Evolutionary conservation across 2,329 filamentous ascomycete genomes (phyloP), one percentile per base, ranked within the genome.

Genomic region (Ceratocystis cubensis): DNA sequence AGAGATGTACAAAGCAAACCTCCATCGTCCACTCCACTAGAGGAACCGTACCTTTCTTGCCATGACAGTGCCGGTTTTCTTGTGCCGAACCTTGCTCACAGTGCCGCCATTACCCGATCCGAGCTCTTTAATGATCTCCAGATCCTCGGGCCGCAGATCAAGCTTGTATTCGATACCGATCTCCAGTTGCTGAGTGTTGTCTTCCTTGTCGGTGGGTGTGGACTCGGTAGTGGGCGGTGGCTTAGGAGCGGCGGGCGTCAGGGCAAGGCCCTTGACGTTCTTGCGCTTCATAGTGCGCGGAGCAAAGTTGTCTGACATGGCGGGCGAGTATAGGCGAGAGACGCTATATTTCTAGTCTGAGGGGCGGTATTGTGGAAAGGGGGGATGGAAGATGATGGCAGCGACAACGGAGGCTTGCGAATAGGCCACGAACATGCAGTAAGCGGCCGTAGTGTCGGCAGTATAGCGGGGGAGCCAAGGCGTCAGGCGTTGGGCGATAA

Each of bases 141-240:
- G 78, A 75, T 99, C 94, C 73, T 97, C 93, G 65, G 90, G 92
- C 72, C 88, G 86, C 72, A 97, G 80, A 74, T 99, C 91, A 62
- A 97, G 80, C 74, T 93, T 92, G 80, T 97, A 97, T 78, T 99
- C 94, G 69, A 97, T 90, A 22, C 94, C 94, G 73, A 99, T 97
- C 78, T 99, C 93, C 61, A 99, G 81, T 69, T 87, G 84, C 64
- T 81, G 82, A 67, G 78, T 76, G 69, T 82, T 81, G 66, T 77
- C 79, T 69, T 82, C 80, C 73, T 89, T 87, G 70, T 81, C 83
- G 65, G 76, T 77, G 72, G 85, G 84, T 68, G 83, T 89, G 68
- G 85, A 87, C 72, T 91, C 88, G 59, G 89, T 87, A 37, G 89
- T 86, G 65, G 86, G 84, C 65, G 85, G 79, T 63, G 84, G 80